Evolutionary conservation across 805 yeast species (phyloP), one percentile per base, ranked within the genome.

Genomic region (Yarrowia sp.): DNA sequence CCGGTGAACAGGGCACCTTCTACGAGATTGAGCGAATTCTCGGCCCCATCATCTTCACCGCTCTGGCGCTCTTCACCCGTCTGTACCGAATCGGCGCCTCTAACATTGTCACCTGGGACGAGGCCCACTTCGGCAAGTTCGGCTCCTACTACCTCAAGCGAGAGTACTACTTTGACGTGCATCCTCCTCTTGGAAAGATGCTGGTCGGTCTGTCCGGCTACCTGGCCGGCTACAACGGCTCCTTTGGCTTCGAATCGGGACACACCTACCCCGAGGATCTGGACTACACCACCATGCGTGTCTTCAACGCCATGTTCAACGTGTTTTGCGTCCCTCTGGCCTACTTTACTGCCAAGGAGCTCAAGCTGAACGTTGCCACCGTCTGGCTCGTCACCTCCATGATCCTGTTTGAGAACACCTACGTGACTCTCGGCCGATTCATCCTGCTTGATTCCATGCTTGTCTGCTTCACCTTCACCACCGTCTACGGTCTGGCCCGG

Each of bases 131-230:
- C 78, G 99, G 98, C 64, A 95, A 94, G 77, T 94, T 94, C 77
- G 98, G 98, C 39, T 88, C 97, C 13, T 89, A 91, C 77, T 94
- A 94, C 78, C 81, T 94, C 70, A 87, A 85, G 73, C 95, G 91
- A 72, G 96, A 91, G 74, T 92, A 90, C 76, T 94, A 93, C 78
- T 96, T 91, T 76, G 99, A 94, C 78, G 97, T 94, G 40, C 99
- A 94, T 79, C 99, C 99, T 60, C 99, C 99, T 1, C 81, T 94
- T 73, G 98, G 98, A 24, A 94, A 94, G 78, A 88, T 94, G 89
- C 83, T 95, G 69, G 91, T 92, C 69, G 98, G 96, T 0, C 81
- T 91, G 47, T 87, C 93, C 50, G 98, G 97, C 55, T 91, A 86
- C 76, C 76, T 92, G 69, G 94, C 95, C 46, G 93, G 92, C 15